These are phyloP conservation scores for Marvania coccoides DNA, from an alignment of 139 green algal genomes.

Conservation along the genomic window DNA sequence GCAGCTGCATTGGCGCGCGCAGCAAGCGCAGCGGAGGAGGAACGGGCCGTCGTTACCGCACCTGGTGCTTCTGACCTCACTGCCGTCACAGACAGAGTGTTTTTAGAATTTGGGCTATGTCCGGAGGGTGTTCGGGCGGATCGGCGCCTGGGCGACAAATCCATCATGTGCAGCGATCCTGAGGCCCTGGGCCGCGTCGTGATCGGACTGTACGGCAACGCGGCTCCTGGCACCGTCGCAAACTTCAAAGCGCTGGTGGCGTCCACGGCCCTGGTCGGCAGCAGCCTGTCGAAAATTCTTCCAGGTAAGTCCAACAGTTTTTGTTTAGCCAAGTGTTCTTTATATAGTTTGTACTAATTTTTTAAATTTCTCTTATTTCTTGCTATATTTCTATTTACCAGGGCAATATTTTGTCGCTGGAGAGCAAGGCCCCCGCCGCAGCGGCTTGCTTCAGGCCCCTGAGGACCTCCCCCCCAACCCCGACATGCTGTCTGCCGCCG, in stretches of 20 bases:
- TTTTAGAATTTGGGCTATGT: conserved; percentile 23
- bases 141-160: conserved; percentile 44
- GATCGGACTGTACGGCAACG: conserved; percentile 53
- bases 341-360: too few species aligned
- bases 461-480: conserved; percentile 30
- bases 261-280: conserved; percentile 18
- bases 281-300: conserved; percentile 35
- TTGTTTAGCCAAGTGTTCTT: too few species aligned
- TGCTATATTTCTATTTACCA: too few species aligned
- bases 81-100: conserved; percentile 8
- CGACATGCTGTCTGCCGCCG: conserved; percentile 22
- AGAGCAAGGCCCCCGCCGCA: conserved; percentile 30
- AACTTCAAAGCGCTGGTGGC: conserved; percentile 42
- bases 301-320: conserved; percentile 50
- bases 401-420: conserved; percentile 21
- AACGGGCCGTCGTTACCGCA: not conserved
- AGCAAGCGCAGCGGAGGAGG: not conserved
- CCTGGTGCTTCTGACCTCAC: not conserved
- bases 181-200: conserved; percentile 37
- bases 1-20: not conserved
- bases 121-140: conserved; percentile 18
- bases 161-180: conserved; percentile 28
- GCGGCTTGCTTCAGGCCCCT: conserved; percentile 41
- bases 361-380: too few species aligned
- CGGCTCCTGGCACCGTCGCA: conserved; percentile 31